Evolutionary conservation across 1,284 basidiomycete genomes (phyloP).

Genomic region (Melanopsichium pennsylvanicum): DNA sequence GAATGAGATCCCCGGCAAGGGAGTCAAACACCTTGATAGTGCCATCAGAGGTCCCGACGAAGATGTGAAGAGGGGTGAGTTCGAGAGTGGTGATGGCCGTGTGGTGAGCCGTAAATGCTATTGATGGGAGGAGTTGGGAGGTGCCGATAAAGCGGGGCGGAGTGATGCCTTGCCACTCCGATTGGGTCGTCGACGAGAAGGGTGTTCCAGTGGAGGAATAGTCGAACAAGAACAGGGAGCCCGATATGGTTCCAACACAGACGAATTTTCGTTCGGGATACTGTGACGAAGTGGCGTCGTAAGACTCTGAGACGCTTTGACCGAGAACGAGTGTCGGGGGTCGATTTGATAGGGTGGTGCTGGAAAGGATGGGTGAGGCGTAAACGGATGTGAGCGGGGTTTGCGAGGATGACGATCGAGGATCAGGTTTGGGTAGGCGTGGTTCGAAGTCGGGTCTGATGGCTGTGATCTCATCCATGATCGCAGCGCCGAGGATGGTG

Average conservation of each 20-base stretch:
- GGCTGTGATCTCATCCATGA: slow-evolving; percentile 49
- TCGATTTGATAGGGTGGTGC: too few species aligned
- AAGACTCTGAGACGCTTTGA: slow-evolving; percentile 22
- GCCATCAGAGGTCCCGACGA: slow-evolving; percentile 69
- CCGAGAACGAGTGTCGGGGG: slow-evolving; percentile 32
- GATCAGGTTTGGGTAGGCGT: slow-evolving; percentile 29
- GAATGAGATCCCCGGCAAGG: slow-evolving; percentile 69
- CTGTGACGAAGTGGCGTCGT: slow-evolving; percentile 19
- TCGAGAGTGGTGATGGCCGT: slow-evolving; percentile 55
- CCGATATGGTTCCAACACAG: slow-evolving; percentile 55
- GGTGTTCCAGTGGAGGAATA: slow-evolving; percentile 47
- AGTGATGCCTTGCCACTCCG: slow-evolving; percentile 58
- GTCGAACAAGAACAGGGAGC: slow-evolving; percentile 56
- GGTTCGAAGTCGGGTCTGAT: slow-evolving; percentile 58
- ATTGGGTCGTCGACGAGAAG: slow-evolving; percentile 31
- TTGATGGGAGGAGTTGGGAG: slow-evolving; percentile 71
- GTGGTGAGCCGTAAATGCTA: slow-evolving; percentile 50
- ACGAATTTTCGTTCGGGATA: slow-evolving; percentile 59
- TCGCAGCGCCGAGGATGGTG: slow-evolving; percentile 47
- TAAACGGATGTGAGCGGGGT: slow-evolving; percentile 24
- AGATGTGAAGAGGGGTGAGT: slow-evolving; percentile 41
- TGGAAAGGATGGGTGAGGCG: slow-evolving; percentile 35
- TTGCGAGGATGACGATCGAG: slow-evolving; percentile 25
- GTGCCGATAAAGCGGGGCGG: slow-evolving; percentile 73
- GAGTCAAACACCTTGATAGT: slow-evolving; percentile 75